Evolutionary conservation across 768 basidiomycete genomes (phyloP), one percentile per base, ranked within the genome.

Genomic region (Trametes meyenii): DNA sequence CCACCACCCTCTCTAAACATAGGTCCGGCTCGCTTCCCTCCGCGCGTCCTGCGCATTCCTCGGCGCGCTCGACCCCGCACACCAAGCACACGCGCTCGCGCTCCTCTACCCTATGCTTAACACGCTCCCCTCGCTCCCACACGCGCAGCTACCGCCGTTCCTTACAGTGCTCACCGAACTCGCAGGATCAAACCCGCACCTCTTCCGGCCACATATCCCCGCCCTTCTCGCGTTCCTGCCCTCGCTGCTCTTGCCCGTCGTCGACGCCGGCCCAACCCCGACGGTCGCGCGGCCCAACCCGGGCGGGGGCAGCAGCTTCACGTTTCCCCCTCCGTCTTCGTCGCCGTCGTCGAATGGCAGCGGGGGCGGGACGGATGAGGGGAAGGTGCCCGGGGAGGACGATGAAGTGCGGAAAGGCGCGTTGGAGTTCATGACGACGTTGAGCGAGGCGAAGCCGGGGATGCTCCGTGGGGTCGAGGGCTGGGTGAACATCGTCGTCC

Each of bases 371-470:
- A 74, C 74, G 3, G 70, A 76, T 2, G 79, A 81, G 43, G 68
- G 71, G 5, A 78, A 80, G 17, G 82, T 81, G 24, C 80, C 83
- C 17, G 89, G 94, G 50, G 87, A 89, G 59, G 81, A 84, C 55
- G 82, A 86, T 42, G 86, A 87, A 19, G 79, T 92, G 33, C 79
- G 92, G 11, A 83, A 86, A 54, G 84, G 86, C 0, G 89, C 91
- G 10, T 75, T 94, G 11, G 94, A 96, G 73, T 85, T 96, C 54
- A 88, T 96, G 84, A 79, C 95, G 55, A 85, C 83, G 13, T 73
- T 96, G n/a, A 85, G 83, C 29, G 93, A 96, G 73, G 83, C 90
- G 2, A 79, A 81, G 38, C 86, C 91, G 0, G 74, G 75, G 4
- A 88, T 92, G 84, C 89, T 88, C 7, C 79, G 81, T 65, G 80